Evolutionary conservation across 495 filamentous ascomycete genomes (phyloP).

Genomic region (Penicillium antarcticum): DNA sequence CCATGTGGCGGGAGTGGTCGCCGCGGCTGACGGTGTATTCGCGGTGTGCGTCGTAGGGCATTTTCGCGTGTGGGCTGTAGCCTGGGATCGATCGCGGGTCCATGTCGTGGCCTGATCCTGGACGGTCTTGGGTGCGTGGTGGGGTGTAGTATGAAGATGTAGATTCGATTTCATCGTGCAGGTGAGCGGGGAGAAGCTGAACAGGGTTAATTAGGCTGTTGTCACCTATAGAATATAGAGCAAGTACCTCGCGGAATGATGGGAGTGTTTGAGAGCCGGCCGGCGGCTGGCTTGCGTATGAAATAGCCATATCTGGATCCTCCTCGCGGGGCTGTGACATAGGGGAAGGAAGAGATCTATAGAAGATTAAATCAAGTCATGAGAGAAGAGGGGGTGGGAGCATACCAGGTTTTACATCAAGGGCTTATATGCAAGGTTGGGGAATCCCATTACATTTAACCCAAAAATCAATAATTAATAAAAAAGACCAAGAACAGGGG

Average conservation of each 20-base stretch:
- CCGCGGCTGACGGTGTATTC: slow-evolving; percentile 28
- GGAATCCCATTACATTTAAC: slow-evolving; percentile 29
- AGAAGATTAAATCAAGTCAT: neutral
- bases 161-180: slow-evolving; percentile 48
- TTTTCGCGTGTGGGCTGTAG: slow-evolving; percentile 17
- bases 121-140: slow-evolving; percentile 34
- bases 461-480: slow-evolving; percentile 14
- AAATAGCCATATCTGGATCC: slow-evolving; percentile 44
- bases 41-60: slow-evolving; percentile 21
- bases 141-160: slow-evolving; percentile 35
- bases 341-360: slow-evolving; percentile 16
- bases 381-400: neutral
- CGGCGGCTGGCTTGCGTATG: slow-evolving; percentile 38
- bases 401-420: slow-evolving; percentile 25
- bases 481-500: slow-evolving; percentile 34
- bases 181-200: slow-evolving; percentile 44
- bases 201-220: neutral
- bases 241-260: slow-evolving; percentile 47
- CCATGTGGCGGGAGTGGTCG: slow-evolving; percentile 15
- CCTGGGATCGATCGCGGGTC: slow-evolving; percentile 29
- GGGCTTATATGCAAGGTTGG: slow-evolving; percentile 31
- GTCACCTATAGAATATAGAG: too few relatives aligned
- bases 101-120: slow-evolving; percentile 33
- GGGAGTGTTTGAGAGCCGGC: slow-evolving; percentile 40
- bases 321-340: slow-evolving; percentile 41